phyloP scores from a whole-genome alignment of 768 basidiomycete genomes.

The Lentinula boryana region DNA sequence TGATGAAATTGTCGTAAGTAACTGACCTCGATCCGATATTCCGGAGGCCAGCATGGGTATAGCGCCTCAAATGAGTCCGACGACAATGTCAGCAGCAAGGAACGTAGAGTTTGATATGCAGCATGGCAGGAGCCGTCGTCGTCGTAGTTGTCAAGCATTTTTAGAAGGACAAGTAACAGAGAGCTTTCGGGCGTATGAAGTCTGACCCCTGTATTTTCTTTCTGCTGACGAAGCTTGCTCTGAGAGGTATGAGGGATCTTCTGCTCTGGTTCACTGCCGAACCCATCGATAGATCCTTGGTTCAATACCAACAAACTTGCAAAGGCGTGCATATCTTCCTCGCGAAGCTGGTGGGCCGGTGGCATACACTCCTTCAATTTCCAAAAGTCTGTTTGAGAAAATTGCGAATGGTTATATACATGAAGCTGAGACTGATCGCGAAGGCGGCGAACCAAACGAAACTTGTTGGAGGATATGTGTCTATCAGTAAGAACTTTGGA shows the following conservation, averaged over 20 bases:
- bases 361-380: conserved; percentile 77
- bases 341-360: conserved; percentile 40
- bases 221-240: background rate
- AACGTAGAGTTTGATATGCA: conserved; percentile 64
- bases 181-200: conserved; percentile 35
- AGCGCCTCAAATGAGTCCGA: conserved; percentile 16
- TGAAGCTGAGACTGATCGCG: conserved; percentile 36
- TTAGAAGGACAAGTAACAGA: conserved; percentile 47
- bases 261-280: conserved; percentile 41
- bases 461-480: conserved; percentile 68
- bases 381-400: conserved; percentile 72
- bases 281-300: conserved; percentile 56
- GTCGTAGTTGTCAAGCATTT: conserved; percentile 47
- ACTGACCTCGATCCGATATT: conserved; percentile 38
- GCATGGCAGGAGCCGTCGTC: conserved; percentile 41
- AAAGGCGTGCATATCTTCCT: conserved; percentile 70
- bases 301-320: conserved; percentile 54
- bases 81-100: conserved; percentile 38
- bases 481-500: conserved; percentile 51
- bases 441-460: conserved; percentile 67
- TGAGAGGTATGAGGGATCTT: conserved; percentile 8
- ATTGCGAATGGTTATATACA: conserved; percentile 35
- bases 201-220: conserved; percentile 15
- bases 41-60: conserved; percentile 27
- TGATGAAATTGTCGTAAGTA: conserved; percentile 43